These are phyloP conservation scores for Botryotinia calthae DNA, from an alignment of 2,329 filamentous ascomycete genomes.

Conservation along the genomic window DNA sequence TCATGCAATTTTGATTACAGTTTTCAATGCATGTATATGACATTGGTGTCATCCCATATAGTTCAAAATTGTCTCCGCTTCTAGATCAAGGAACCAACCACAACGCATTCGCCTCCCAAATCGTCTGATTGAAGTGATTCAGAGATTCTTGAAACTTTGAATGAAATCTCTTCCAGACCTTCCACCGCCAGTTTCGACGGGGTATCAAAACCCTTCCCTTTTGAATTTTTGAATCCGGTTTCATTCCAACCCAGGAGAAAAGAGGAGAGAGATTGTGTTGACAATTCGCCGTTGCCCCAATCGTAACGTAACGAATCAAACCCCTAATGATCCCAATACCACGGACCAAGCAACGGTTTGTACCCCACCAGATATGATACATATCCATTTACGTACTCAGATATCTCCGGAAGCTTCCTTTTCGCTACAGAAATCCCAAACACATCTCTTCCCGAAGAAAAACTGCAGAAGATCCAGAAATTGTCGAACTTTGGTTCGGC, in stretches of 20 bases:
- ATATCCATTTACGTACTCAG: neutral
- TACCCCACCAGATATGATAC: conserved; percentile 5
- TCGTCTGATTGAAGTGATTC: neutral
- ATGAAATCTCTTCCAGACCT: neutral
- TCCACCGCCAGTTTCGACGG: conserved; percentile 7
- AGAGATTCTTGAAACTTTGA: neutral
- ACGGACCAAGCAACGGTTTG: conserved; percentile 5
- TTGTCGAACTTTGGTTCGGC: neutral
- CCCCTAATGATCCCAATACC: neutral
- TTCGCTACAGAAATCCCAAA: neutral
- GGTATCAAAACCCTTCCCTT: neutral
- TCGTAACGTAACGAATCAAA: neutral
- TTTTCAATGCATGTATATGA: neutral
- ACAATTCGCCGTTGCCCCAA: neutral
- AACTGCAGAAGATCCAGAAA: neutral
- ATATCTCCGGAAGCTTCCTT: neutral
- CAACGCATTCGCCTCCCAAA: neutral
- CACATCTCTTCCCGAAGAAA: neutral
- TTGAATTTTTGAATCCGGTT: neutral
- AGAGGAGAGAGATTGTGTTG: neutral
- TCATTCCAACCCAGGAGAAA: neutral
- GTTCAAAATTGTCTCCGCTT: neutral
- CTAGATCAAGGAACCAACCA: neutral
- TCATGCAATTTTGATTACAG: neutral
- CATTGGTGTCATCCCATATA: neutral